Percentiles rank a stretch among this genome's conserved stretches.
Conservation (phyloP, 1,139 yeast genomes). For the Candida sanyaensis region DNA sequence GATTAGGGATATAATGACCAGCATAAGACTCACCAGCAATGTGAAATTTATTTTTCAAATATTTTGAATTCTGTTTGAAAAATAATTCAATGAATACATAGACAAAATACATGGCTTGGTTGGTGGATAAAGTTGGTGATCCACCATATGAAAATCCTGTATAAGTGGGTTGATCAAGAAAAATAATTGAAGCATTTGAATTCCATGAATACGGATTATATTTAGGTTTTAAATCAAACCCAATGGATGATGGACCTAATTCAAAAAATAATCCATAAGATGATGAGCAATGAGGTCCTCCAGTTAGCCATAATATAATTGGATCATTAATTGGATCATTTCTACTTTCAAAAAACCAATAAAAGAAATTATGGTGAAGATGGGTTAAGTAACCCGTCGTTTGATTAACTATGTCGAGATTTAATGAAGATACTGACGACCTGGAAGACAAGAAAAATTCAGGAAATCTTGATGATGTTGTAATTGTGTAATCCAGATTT, state of each 20-base stretch:
- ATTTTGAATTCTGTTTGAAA: constrained; percentile 72
- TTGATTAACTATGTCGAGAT: constrained; percentile 1
- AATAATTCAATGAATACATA: constrained; percentile 74
- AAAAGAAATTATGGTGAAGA: constrained; percentile 52
- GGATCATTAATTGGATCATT: constrained; percentile 88
- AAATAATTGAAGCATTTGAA: constrained; percentile 84
- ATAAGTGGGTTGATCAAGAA: constrained; percentile 92
- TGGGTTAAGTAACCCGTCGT: background rate
- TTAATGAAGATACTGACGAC: background rate
- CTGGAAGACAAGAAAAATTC: background rate
- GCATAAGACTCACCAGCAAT: constrained; percentile 90
- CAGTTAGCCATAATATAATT: constrained; percentile 83
- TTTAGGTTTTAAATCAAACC: constrained; percentile 64
- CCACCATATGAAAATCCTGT: constrained; percentile 77
- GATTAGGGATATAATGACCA: constrained; percentile 84
- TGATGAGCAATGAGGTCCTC: constrained; percentile 92
- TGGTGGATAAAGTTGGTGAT: constrained; percentile 58
- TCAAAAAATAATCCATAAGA: constrained; percentile 90
- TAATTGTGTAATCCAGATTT: background rate
- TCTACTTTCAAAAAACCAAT: constrained; percentile 90
- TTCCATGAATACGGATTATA: constrained; percentile 87
- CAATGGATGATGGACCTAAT: constrained; percentile 82
- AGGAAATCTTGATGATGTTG: background rate
- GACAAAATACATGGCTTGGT: constrained; percentile 76
- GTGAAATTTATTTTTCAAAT: constrained; percentile 60